Base-by-base conservation (phyloP, 768 basidiomycete species). In the Rhizopogon rudus region DNA sequence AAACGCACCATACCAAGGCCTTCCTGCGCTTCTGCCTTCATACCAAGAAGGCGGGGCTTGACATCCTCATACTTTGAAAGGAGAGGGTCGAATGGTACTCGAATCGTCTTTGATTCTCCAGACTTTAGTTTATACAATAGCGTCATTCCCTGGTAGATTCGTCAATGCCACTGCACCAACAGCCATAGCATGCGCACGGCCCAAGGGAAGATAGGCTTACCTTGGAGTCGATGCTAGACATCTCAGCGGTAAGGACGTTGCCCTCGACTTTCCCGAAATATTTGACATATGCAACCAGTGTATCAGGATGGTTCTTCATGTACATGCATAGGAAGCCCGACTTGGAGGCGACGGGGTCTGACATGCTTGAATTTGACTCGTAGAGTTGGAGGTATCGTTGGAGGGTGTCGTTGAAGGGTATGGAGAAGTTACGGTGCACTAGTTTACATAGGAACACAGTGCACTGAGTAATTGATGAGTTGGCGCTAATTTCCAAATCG, bases 221-320 rank as follows among this genome's bases (percentile, higher is more conserved):
- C 69, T 88, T 83, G 42, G 79, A 75, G 61, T 87, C 81, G 40
- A 91, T 91, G 2, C 75, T 73, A 9, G 77, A 76, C 88, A 91
- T 88, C 66, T 83, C 76, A 10, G 90, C 89, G 22, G 79, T 78
- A 4, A 70, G 69, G n/a, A 90, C 78, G 25, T 66, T 65, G 40
- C 73, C 73, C 31, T 78, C 76, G 14, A 90, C 77, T 58, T 86
- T 82, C 8, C 86, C 88, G 62, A 78, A 89, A 77, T 86, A 81
- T 60, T 85, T 88, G 41, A 87, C 88, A 62, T 91, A 93, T 3
- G 87, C 88, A 35, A 93, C 88, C 60, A 93, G 75, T 2, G 91
- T 92, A 64, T 93, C 91, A 0, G 87, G 88, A 63, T 92, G 91
- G 58, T 75, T 83, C 31, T 81, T 85, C 91, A 92, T 93, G 75